Base-by-base conservation (phyloP, 1,139 yeast genomes). In the Groenewaldozyma sp. region DNA sequence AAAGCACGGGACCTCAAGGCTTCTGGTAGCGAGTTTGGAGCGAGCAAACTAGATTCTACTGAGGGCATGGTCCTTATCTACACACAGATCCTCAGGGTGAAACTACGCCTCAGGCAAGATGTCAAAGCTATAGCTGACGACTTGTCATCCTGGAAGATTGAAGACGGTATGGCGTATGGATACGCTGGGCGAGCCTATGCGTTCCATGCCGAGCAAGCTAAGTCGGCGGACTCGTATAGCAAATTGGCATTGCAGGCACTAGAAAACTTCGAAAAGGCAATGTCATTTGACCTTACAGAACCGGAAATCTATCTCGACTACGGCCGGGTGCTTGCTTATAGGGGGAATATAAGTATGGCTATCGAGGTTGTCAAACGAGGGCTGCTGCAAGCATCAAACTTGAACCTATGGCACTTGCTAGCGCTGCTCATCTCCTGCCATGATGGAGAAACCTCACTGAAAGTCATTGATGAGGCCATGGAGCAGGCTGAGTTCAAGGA, bases 341-440 rank as follows among this genome's bases (percentile, higher is more conserved):
- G 45, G 9, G 43, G 50, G 2, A 49, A 56, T 20, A 47, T 56
- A 3, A 32, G 45, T 3, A 44, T 43, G 11, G 63, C 70, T 1
- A 48, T 63, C 29, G 54, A 54, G 27, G 48, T 59, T 24, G 56
- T 59, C 1, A 56, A 63, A 31, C 54, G 53, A 28, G 69, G 62
- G 18, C 53, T 74, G 26, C 54, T 54, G 9, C 47, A 57, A 10
- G 61, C 68, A 32, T 60, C 60, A 11, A 65, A 66, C 47, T 56
- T 71, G 39, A 65, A 66, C 42, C 65, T 72, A 31, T 68, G 79
- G 70, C 76, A 76, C 49, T 52, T 76, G 37, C 57, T 75, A 24
- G 68, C 74, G 0, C 60, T 76, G 41, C 58, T 76, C 22, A 64
- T 74, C 36, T 67, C 74, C 1, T 67, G 67, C 34, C 76, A 74